phyloP scores from a whole-genome alignment of 768 basidiomycete genomes.

The Auricularia heimuer region DNA sequence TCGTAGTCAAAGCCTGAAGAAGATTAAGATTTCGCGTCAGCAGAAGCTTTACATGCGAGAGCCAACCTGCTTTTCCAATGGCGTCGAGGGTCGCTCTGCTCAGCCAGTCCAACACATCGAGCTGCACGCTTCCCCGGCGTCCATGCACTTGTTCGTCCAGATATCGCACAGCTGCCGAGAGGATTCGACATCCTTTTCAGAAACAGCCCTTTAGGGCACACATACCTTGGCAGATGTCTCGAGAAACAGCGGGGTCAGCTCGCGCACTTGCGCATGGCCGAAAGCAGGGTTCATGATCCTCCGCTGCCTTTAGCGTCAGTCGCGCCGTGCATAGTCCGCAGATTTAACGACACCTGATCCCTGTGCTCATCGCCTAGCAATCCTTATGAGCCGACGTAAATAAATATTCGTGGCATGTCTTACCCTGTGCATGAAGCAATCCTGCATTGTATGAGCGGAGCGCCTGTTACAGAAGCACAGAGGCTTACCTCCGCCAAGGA shows the following conservation, averaged over 20 bases:
- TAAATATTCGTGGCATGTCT: neutral
- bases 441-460: neutral
- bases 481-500: neutral
- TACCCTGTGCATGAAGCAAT: neutral
- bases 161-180: slow-evolving; percentile 13
- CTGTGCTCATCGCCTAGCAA: neutral
- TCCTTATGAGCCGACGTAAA: neutral
- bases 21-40: neutral
- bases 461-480: too few species aligned
- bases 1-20: slow-evolving; percentile 29
- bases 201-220: neutral
- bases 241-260: slow-evolving; percentile 46
- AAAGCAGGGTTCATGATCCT: slow-evolving; percentile 50
- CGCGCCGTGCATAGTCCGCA: neutral
- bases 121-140: slow-evolving; percentile 8
- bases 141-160: slow-evolving; percentile 9
- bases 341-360: neutral
- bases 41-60: neutral
- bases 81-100: slow-evolving; percentile 18
- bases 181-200: too few species aligned
- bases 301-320: neutral
- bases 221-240: slow-evolving; percentile 42
- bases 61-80: slow-evolving; percentile 15
- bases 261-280: slow-evolving; percentile 47
- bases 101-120: slow-evolving; percentile 27